These are phyloP conservation scores for Fusarium concolor DNA, from an alignment of 2,329 filamentous ascomycete genomes.

Conservation along the genomic window DNA sequence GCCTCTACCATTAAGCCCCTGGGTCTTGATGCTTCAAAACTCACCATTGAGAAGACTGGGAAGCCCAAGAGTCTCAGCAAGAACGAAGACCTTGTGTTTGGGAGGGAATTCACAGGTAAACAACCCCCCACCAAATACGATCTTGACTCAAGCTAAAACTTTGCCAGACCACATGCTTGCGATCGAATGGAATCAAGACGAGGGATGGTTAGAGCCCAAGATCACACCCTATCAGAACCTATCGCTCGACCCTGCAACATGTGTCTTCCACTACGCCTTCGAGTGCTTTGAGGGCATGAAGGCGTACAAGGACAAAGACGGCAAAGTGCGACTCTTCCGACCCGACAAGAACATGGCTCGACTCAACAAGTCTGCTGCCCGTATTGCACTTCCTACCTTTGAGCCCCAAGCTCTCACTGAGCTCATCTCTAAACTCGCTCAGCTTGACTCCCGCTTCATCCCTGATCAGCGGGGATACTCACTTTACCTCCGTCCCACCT, in stretches of 20 bases:
- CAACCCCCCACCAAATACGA: neutral
- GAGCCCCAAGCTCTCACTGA: conserved; percentile 79
- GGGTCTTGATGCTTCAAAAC: conserved; percentile 80
- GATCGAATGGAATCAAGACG: conserved; percentile 87
- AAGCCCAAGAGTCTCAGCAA: conserved; percentile 80
- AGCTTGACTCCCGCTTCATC: conserved; percentile 90
- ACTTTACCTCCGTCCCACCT: conserved; percentile 92
- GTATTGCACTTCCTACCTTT: conserved; percentile 94
- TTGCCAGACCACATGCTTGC: conserved; percentile 92
- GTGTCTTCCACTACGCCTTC: conserved; percentile 98
- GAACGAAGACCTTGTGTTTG: conserved; percentile 88
- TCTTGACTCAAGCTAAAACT: conserved; percentile 26
- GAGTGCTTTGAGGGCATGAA: conserved; percentile 99
- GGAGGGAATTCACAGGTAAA: conserved; percentile 87
- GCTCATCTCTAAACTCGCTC: conserved; percentile 82
- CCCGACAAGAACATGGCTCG: conserved; percentile 97
- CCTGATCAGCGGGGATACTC: conserved; percentile 89
- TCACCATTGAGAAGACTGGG: conserved; percentile 78
- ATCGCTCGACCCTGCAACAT: conserved; percentile 93
- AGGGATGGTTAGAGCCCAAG: conserved; percentile 84
- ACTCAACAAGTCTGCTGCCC: conserved; percentile 88
- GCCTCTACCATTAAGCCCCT: conserved; percentile 66
- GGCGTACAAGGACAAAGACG: conserved; percentile 89
- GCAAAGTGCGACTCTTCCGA: conserved; percentile 86
- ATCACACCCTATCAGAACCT: conserved; percentile 98